A percentile compares a stretch with the other conserved stretches of the same genome.
Conservation (phyloP, 2,329 filamentous ascomycete genomes). For the Tympanopsis confertula region DNA sequence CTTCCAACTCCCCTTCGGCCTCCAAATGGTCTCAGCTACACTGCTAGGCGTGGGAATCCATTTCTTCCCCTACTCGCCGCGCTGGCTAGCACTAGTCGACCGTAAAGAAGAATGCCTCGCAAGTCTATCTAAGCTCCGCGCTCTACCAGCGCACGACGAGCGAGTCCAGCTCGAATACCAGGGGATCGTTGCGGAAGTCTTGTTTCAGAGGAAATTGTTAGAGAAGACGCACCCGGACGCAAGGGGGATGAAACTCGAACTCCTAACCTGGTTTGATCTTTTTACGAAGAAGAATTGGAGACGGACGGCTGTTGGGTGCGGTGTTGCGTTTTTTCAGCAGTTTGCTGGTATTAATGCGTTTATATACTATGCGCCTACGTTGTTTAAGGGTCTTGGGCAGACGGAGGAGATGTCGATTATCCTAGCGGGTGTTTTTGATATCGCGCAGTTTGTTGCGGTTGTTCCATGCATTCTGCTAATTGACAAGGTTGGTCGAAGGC, state of each 20-base stretch:
- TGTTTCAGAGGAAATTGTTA: constrained; percentile 27
- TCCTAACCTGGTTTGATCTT: constrained; percentile 31
- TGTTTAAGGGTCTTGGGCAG: background rate
- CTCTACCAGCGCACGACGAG: constrained; percentile 25
- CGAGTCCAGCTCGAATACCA: constrained; percentile 33
- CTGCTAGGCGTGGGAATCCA: constrained; percentile 24
- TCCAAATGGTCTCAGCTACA: constrained; percentile 29
- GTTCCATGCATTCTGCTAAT: background rate
- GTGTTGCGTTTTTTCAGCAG: constrained; percentile 29
- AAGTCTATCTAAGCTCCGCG: constrained; percentile 23
- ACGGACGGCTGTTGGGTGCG: constrained; percentile 25
- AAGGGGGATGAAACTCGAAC: constrained; percentile 25
- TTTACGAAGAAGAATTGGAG: constrained; percentile 30
- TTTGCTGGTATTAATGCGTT: constrained; percentile 5
- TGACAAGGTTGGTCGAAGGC: background rate
- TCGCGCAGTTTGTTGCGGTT: background rate
- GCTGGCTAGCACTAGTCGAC: constrained; percentile 27
- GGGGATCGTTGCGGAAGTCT: constrained; percentile 34
- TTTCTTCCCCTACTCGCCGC: constrained; percentile 31
- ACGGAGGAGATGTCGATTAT: background rate
- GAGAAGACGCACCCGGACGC: constrained; percentile 22
- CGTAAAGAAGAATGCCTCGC: constrained; percentile 24
- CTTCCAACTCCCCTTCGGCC: constrained; percentile 31
- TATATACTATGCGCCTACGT: background rate
- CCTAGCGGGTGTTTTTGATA: background rate